phyloP scores from a whole-genome alignment of 352 stramenopile species.

The Pythium oligandrum region DNA sequence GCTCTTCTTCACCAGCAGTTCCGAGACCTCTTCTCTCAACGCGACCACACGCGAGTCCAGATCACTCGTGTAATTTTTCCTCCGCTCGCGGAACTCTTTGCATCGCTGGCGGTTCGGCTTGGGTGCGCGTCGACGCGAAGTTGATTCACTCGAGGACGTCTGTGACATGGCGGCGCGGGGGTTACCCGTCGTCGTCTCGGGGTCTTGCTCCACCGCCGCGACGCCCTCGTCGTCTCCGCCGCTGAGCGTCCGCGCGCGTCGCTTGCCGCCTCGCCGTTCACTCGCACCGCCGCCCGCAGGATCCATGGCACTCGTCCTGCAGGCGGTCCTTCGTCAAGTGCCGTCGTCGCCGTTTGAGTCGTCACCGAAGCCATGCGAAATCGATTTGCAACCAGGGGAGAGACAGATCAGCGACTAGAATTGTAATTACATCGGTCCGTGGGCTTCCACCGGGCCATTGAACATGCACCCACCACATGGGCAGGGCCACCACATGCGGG shows the following conservation, averaged over 20 bases:
- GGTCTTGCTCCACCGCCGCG: neutral
- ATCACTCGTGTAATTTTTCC: slow-evolving; percentile 17
- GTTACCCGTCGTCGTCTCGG: neutral
- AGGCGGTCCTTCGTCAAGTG: no score
- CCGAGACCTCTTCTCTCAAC: slow-evolving; percentile 17
- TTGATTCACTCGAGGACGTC: neutral
- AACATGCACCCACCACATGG: no score
- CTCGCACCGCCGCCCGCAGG: no score
- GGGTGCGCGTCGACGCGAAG: slow-evolving; percentile 12
- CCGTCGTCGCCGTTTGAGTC: slow-evolving; percentile 6
- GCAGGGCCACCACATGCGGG: no score
- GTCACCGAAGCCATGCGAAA: slow-evolving; percentile 31
- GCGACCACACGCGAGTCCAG: slow-evolving; percentile 12
- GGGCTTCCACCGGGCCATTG: no score
- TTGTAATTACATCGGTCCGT: no score
- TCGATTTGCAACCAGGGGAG: slow-evolving; percentile 14
- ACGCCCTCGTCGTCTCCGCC: slow-evolving; percentile 16
- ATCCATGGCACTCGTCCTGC: no score
- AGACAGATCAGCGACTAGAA: neutral
- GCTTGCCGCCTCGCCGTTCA: no score
- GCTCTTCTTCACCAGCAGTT: slow-evolving; percentile 21
- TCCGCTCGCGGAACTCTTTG: slow-evolving; percentile 22
- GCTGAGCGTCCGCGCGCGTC: slow-evolving; percentile 11
- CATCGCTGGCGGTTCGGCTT: slow-evolving; percentile 26
- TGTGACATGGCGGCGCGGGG: neutral